Evolutionary conservation across 129 eudicot species (phyloP).

Genomic region (Heracleum sosnowskyi): DNA sequence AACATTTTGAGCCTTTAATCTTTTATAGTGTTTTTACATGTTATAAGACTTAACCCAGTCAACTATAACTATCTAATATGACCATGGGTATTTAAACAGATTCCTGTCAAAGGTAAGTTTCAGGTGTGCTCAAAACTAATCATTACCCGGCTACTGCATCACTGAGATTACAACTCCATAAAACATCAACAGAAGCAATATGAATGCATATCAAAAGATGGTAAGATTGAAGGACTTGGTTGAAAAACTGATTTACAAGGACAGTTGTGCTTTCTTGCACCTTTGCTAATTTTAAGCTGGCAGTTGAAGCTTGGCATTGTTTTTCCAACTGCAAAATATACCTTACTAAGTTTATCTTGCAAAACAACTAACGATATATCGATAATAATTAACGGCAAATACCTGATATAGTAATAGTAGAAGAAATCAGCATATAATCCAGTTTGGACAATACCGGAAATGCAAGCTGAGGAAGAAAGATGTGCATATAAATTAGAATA

Average conservation of each 20-base stretch:
- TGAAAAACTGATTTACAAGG: background rate
- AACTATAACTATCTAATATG: background rate
- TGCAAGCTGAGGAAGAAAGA: constrained; percentile 44
- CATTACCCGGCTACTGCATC: background rate
- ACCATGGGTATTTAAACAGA: background rate
- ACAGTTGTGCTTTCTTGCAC: background rate
- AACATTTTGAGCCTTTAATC: background rate
- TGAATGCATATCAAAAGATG: background rate
- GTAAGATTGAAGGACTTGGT: background rate
- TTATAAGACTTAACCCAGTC: background rate
- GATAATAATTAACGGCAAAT: background rate
- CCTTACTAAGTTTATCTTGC: background rate
- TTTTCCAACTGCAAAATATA: constrained; percentile 71
- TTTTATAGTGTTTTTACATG: background rate
- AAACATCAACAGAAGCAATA: background rate
- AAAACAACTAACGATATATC: background rate
- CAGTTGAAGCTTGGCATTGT: constrained; percentile 62
- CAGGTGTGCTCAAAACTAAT: background rate
- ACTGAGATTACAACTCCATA: background rate
- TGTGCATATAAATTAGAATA: background rate
- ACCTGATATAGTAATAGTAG: constrained; percentile 89
- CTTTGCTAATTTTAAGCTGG: constrained; percentile 69
- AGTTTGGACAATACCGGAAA: constrained; percentile 77
- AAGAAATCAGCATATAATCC: constrained; percentile 91
- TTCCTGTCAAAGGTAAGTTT: background rate